phyloP scores from a whole-genome alignment of 257 asterid genomes.

The Ilex aquifolium region DNA sequence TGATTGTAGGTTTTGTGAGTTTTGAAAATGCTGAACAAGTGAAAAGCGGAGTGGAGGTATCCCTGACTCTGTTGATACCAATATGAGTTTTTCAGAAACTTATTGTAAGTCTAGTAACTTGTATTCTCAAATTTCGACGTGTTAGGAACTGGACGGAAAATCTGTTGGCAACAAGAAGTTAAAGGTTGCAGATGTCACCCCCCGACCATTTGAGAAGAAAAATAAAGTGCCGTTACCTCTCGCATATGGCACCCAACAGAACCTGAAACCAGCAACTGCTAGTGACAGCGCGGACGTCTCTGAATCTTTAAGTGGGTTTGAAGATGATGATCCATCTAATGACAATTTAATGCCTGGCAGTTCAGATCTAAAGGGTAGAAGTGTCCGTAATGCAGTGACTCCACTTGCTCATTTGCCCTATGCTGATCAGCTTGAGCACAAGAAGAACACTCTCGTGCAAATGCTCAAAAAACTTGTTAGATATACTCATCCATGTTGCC shows the following conservation, averaged over 20 bases:
- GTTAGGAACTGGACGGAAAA: constrained; percentile 78
- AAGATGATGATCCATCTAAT: constrained; percentile 29
- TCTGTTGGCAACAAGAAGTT: constrained; percentile 63
- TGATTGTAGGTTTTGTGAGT: constrained; percentile 83
- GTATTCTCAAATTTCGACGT: constrained; percentile 20
- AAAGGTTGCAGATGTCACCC: constrained; percentile 68
- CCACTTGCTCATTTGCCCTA: constrained; percentile 96
- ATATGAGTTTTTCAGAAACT: constrained; percentile 1
- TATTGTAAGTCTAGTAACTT: constrained; percentile 3
- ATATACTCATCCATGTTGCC: constrained; percentile 6
- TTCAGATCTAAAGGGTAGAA: constrained; percentile 46
- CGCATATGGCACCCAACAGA: constrained; percentile 10
- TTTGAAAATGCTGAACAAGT: constrained; percentile 62
- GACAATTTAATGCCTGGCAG: constrained; percentile 28
- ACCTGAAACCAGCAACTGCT: constrained; percentile 23
- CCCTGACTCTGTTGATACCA: neutral
- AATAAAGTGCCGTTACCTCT: constrained; percentile 26
- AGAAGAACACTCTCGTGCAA: constrained; percentile 61
- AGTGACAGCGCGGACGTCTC: constrained; percentile 15
- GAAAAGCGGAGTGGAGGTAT: constrained; percentile 59
- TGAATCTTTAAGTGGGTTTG: constrained; percentile 22
- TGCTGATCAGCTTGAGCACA: constrained; percentile 78
- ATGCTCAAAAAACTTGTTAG: constrained; percentile 76
- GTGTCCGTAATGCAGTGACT: constrained; percentile 82
- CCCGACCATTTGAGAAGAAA: constrained; percentile 64